Base-by-base conservation (phyloP, 164 flowering plant species). In the Pachysandra terminalis region DNA sequence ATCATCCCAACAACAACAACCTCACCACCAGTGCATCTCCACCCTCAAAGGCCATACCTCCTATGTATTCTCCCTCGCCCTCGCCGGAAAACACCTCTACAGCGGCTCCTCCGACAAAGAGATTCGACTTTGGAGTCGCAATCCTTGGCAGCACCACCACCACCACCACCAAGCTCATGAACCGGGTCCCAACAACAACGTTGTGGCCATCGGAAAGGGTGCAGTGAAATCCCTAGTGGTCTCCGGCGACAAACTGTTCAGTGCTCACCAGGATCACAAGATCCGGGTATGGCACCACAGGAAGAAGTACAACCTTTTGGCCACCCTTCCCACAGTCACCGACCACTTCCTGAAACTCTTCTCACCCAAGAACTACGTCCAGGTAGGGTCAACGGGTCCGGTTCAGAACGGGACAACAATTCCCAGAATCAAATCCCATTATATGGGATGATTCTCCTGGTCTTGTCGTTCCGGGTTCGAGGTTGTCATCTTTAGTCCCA, bases 141-240 rank as follows among this genome's bases (percentile, higher is more conserved):
- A 73, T 66, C n/a, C n/a, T n/a, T n/a, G n/a, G n/a, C n/a, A n/a
- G n/a, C n/a, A n/a, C n/a, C n/a, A n/a, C n/a, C n/a, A n/a, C n/a
- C n/a, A n/a, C n/a, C n/a, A n/a, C n/a, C n/a, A n/a, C n/a, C n/a
- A n/a, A n/a, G n/a, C n/a, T n/a, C 51, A 65, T 52, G 35, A 56
- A 0, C 60, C 49, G 57, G 54, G 10, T 5, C 45, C 57, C 0
- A 66, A 73, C 32, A 59, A 64, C 69, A 79, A 75, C 74, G 61
- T 73, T 10, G 77, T 87, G 3, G 74, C 82, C 2, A 60, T 66
- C 0, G 86, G 88, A 9, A 73, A 81, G 23, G 87, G 91, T n/a
- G 91, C 95, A 5, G 89, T 91, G 13, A 94, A 94, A 75, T 84
- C 90, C n/a, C 61, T 94, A 1, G 80, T 81, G 0, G 75, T 85